Base-by-base conservation (phyloP, 2,329 filamentous ascomycete species). In the Leptographium lundbergii region DNA sequence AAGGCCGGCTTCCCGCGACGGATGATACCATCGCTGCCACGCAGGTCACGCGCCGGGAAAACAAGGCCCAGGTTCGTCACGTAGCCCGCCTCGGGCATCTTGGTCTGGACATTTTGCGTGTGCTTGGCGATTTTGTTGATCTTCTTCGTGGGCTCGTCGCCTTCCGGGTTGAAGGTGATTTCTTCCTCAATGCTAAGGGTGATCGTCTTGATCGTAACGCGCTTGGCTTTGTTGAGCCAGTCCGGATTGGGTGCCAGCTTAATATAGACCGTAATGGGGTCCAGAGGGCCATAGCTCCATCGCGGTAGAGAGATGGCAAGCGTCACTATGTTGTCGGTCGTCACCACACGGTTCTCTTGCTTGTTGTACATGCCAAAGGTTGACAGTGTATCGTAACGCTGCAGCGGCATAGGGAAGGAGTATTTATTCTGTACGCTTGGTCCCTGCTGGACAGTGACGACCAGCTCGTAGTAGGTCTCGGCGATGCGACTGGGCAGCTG, bases 331-430 rank as follows among this genome's bases (percentile, higher is more conserved):
- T 95, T 94, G 74, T 97, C 94, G 57, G 88, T 84, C 36, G 91
- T 89, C 61, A 86, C 83, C 67, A 95, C 87, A 59, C 90, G 89
- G 61, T 87, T 88, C 72, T 96, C 92, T 19, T 91, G 92, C 58
- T 91, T 87, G 74, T 97, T 97, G 77, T 97, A 99, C 94, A 97
- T 97, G 73, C 94, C 94, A 74, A 99, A 99, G 1, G 94, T 97
- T 50, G 91, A 96, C 55, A 99, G 78, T 1, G 92, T 99, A 72
- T 99, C 94, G 75, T 97, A 99, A 69, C 94, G 82, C 65, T 89
- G 85, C 66, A 99, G 83, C 1, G 92, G 92, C 47, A 97, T 88
- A 1, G 94, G 89, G 66, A 96, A 96, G 5, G 85, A 78, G 72
- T 95, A 94, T 73, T 95, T 95, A 73, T 89, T 90, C 73, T 96